Evolutionary conservation across 106 monocot species (phyloP).

Genomic region (Dendrobium huoshanense): DNA sequence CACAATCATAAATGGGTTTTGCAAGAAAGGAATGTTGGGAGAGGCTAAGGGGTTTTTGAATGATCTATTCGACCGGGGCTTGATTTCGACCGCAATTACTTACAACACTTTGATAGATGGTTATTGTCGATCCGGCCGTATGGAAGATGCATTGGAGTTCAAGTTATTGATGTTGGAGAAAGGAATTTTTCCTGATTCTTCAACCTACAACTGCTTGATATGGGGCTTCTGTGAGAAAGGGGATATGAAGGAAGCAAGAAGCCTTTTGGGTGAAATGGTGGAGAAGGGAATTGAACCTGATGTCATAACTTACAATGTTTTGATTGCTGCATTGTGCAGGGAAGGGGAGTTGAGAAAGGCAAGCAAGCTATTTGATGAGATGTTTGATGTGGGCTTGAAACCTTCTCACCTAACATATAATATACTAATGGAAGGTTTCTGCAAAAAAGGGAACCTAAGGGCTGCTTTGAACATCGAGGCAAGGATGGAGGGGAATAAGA

Average conservation of each 20-base stretch:
- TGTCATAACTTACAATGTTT: conserved; percentile 65
- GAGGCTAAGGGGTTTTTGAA: conserved; percentile 46
- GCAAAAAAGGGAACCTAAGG: conserved; percentile 57
- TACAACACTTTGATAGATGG: conserved; percentile 80
- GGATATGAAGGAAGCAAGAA: conserved; percentile 37
- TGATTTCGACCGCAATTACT: conserved; percentile 53
- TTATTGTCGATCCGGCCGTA: conserved; percentile 43
- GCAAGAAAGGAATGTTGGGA: conserved; percentile 72
- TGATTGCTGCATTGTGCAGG: conserved; percentile 58
- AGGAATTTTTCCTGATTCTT: conserved; percentile 39
- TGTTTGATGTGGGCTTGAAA: conserved; percentile 47
- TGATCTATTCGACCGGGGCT: conserved; percentile 27
- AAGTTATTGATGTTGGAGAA: conserved; percentile 38
- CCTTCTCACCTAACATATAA: conserved; percentile 68
- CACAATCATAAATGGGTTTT: conserved; percentile 67
- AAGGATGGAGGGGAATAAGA: conserved; percentile 74
- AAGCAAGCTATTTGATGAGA: conserved; percentile 71
- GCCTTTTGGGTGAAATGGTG: conserved; percentile 72
- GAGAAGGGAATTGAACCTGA: conserved; percentile 61
- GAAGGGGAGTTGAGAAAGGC: conserved; percentile 59
- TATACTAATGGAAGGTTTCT: conserved; percentile 73
- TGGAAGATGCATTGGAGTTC: conserved; percentile 49
- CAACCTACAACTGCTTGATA: conserved; percentile 79
- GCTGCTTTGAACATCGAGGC: conserved; percentile 60
- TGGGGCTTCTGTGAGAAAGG: conserved; percentile 45